Base-by-base conservation (phyloP, 139 green algal genomes). In the Ulvella scutata region DNA sequence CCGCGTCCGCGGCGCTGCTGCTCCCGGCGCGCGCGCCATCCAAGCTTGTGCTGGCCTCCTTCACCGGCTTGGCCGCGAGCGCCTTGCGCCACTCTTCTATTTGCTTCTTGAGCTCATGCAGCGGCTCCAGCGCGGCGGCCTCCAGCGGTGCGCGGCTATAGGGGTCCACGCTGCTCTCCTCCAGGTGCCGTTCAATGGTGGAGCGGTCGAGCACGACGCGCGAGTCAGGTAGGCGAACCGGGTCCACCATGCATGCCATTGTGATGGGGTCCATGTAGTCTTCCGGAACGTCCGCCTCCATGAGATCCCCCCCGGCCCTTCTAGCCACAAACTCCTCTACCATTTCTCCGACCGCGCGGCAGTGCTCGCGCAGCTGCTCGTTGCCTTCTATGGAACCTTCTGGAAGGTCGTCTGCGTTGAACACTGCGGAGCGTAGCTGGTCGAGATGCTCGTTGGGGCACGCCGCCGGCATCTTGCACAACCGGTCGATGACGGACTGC, bases 131-230 rank as follows among this genome's bases (percentile, higher is more conserved):
- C 61, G 84, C 83, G 23, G 83, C 76, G 62, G 82, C 37, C 23
- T 72, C 83, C 2, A 92, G 81, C 2, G 81, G 78, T 51, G 78
- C 80, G 17, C 87, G 82, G 43, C 76, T 89, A 81, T 94, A 96
- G 33, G 90, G 90, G 79, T 96, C 90, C 0, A 87, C 90, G 9
- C 37, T 59, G 61, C 60, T 77, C 26, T 60, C 75, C 33, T 61
- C 62, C 40, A 94, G 79, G 80, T 92, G 86, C 2, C 89, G 80
- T 75, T 87, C 80, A 17, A 90, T 86, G 37, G 86, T 92, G 20
- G 78, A 38, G 4, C 89, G 81, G 75, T 92, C 88, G 40, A 92
- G 44, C 4, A 78, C 78, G 7, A 89, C 73, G 20, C 78, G 73
- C 23, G 61, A 83, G 79, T 90, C 84, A 1, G 89, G 90, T 74